These are phyloP conservation scores for Balansia obtecta DNA, from an alignment of 2,329 filamentous ascomycete species.

Conservation along the genomic window DNA sequence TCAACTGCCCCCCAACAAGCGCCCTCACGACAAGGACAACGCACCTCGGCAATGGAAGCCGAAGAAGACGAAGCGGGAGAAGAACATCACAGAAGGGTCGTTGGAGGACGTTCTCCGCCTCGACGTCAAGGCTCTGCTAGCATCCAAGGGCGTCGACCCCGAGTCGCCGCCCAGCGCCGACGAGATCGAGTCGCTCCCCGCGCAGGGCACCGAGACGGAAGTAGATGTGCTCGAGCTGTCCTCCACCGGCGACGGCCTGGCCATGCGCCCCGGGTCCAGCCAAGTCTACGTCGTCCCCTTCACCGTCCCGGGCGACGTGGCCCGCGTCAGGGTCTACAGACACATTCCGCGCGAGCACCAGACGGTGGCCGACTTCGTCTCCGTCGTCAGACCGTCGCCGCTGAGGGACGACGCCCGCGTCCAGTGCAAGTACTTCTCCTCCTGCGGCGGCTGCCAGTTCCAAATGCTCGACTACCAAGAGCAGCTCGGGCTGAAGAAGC, in stretches of 20 bases:
- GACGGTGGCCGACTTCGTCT: slow-evolving; percentile 70
- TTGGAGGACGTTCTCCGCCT: slow-evolving; percentile 53
- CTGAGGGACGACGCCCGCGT: slow-evolving; percentile 67
- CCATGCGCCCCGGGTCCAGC: slow-evolving; percentile 48
- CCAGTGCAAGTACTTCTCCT: slow-evolving; percentile 74
- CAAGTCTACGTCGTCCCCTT: slow-evolving; percentile 82
- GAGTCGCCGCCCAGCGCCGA: slow-evolving; percentile 7
- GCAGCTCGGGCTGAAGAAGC: slow-evolving; percentile 74
- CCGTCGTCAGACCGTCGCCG: slow-evolving; percentile 59
- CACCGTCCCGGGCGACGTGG: slow-evolving; percentile 70
- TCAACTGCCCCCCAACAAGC: slow-evolving; percentile 4
- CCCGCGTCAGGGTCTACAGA: slow-evolving; percentile 65
- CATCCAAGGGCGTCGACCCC: slow-evolving; percentile 21
- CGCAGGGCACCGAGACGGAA: slow-evolving; percentile 62
- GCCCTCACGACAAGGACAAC: slow-evolving; percentile 3
- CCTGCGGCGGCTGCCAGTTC: slow-evolving; percentile 88
- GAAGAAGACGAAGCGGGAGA: slow-evolving; percentile 45
- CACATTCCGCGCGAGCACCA: slow-evolving; percentile 56
- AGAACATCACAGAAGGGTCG: slow-evolving; percentile 48
- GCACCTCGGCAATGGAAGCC: slow-evolving; percentile 19
- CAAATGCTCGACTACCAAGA: slow-evolving; percentile 89
- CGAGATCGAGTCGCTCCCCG: slow-evolving; percentile 37
- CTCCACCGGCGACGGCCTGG: slow-evolving; percentile 85
- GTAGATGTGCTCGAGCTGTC: slow-evolving; percentile 73
- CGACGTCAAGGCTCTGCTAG: slow-evolving; percentile 47